Conservation (phyloP, 306 rosid species). For the Carpinus fangiana region DNA sequence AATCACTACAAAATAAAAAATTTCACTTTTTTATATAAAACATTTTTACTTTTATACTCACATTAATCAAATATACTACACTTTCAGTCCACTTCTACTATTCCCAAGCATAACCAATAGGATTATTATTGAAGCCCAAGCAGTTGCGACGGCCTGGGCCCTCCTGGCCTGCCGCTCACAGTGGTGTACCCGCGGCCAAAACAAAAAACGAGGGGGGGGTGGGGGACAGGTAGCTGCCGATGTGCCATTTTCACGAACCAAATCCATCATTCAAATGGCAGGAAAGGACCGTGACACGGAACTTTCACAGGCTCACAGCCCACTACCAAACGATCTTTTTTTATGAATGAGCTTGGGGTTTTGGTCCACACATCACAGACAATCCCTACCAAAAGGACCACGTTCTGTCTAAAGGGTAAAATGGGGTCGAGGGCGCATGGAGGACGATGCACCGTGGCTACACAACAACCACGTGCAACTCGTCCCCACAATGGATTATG, state of each 20-base stretch:
- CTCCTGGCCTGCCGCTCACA: too few relatives aligned
- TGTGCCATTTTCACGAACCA: neutral
- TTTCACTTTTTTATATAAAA: too few relatives aligned
- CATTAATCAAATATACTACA: too few relatives aligned
- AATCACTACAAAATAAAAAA: too few relatives aligned
- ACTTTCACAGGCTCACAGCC: neutral
- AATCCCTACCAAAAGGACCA: neutral
- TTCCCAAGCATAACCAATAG: too few relatives aligned
- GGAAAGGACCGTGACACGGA: slow-evolving; percentile 7
- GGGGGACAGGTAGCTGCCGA: neutral
- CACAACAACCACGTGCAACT: neutral
- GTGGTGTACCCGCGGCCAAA: too few relatives aligned
- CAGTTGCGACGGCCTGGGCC: too few relatives aligned
- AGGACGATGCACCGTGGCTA: neutral
- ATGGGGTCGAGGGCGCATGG: neutral
- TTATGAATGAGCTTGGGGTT: neutral
- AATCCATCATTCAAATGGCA: neutral
- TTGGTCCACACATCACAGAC: neutral
- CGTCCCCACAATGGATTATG: neutral
- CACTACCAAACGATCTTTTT: neutral
- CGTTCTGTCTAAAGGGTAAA: neutral
- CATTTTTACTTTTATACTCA: too few relatives aligned
- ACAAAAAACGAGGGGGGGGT: too few relatives aligned
- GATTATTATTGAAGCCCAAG: too few relatives aligned
- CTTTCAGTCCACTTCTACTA: too few relatives aligned